Evolutionary conservation across 2,329 filamentous ascomycete genomes (phyloP), one percentile per base, ranked within the genome.

Genomic region (Hyphodiscus sp.): DNA sequence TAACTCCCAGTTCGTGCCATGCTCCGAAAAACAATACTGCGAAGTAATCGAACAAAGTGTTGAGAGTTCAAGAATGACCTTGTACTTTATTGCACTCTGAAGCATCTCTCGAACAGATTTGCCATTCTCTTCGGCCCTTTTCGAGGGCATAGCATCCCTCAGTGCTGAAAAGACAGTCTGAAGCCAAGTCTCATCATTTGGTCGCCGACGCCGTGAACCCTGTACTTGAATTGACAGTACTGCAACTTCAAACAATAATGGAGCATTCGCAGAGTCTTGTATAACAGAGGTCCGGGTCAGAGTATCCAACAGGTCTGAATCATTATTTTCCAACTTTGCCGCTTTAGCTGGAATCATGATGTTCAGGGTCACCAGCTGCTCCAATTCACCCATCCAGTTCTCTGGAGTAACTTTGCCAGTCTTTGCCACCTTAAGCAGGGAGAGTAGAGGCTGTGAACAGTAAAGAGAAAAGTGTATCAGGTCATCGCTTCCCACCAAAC

Each of bases 181-280:
- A 48, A 80, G 61, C 76, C 76, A 79, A 15, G 70, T 67, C 41
- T 71, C 71, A 61, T 79, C 76, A 20, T 70, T 64, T 8, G 69
- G 70, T 58, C 74, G 70, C 41, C 71, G 66, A 47, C 75, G 73
- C 45, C 73, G 73, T 11, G 70, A 69, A 52, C 72, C 68, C 52
- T 72, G 67, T 18, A 71, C 49, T n/a, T 64, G 72, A 16, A 76
- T 68, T 38, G 72, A 73, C 38, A 73, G 70, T 20, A 73, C 70
- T 2, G 74, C 73, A 53, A 75, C 69, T 50, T 75, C 71, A 49
- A 77, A 73, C 6, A 77, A 63, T 9, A 72, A 63, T 0, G 74
- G 70, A 67, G 67, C 51, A 70, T 74, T 68, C 6, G 67, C 65
- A 23, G 71, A 48, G 51, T 65, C 59, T 41, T 62, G 49, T 19